Conservation (phyloP, 2,329 filamentous ascomycete genomes). For the Fusarium begoniae region DNA sequence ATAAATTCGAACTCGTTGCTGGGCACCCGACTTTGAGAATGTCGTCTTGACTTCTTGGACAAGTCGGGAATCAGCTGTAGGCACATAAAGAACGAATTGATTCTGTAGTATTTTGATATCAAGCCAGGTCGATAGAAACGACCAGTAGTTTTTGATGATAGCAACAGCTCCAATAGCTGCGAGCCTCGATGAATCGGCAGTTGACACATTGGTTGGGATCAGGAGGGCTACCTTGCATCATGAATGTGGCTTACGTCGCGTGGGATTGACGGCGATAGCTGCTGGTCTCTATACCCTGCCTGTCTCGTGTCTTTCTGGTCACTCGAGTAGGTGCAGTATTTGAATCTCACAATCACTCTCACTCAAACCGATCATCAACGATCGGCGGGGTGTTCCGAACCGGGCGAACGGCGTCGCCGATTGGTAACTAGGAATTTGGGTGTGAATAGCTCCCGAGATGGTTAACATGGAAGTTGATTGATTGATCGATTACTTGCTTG, state of each 20-base stretch:
- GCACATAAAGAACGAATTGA: constrained; percentile 52
- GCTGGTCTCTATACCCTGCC: background rate
- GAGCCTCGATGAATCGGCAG: constrained; percentile 15
- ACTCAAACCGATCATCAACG: constrained; percentile 27
- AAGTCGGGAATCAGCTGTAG: constrained; percentile 69
- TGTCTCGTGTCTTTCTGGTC: background rate
- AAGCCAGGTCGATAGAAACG: background rate
- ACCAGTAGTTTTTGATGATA: background rate
- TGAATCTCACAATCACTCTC: background rate
- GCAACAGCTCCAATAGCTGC: background rate
- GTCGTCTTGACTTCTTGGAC: constrained; percentile 64
- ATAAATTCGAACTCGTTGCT: constrained; percentile 61
- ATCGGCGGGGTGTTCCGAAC: constrained; percentile 35
- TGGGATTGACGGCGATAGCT: constrained; percentile 20
- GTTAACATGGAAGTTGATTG: background rate
- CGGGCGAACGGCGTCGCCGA: constrained; percentile 37
- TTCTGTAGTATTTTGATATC: background rate
- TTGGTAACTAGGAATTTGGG: constrained; percentile 22
- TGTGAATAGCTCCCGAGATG: constrained; percentile 11
- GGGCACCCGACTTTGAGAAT: constrained; percentile 64
- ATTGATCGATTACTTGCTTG: background rate
- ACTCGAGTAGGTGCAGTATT: background rate
- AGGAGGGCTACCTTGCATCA: constrained; percentile 3
- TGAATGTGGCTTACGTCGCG: constrained; percentile 22
- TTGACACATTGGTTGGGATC: constrained; percentile 19